A percentile compares a stretch with the other conserved stretches of the same genome.
These are phyloP conservation scores for Sphaceloma murrayae DNA, from an alignment of 2,329 filamentous ascomycete species.

Conservation along the genomic window DNA sequence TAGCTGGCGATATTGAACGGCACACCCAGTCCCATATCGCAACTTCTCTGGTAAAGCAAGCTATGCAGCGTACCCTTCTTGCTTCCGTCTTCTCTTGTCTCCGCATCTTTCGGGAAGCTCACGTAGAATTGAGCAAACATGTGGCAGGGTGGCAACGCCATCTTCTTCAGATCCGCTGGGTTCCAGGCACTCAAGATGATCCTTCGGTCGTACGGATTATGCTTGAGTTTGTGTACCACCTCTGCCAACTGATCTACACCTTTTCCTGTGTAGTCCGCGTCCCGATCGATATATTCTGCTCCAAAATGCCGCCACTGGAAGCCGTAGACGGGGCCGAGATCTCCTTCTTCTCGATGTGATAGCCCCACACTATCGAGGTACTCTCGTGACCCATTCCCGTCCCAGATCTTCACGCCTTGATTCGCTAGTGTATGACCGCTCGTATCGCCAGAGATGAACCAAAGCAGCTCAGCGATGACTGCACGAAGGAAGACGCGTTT, in stretches of 20 bases:
- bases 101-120: slow-evolving; percentile 49
- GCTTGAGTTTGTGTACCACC: slow-evolving; percentile 75
- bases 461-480: slow-evolving; percentile 84
- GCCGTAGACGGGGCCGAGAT: slow-evolving; percentile 91
- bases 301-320: slow-evolving; percentile 99
- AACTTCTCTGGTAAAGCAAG: slow-evolving; percentile 84
- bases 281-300: slow-evolving; percentile 70
- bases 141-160: slow-evolving; percentile 90
- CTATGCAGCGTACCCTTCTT: slow-evolving; percentile 67
- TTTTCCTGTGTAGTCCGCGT: slow-evolving; percentile 73
- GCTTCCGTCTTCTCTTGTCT: slow-evolving; percentile 24
- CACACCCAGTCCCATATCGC: slow-evolving; percentile 94
- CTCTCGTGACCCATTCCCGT: slow-evolving; percentile 85
- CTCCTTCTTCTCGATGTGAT: slow-evolving; percentile 70
- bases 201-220: slow-evolving; percentile 76
- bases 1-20: slow-evolving; percentile 98
- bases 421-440: slow-evolving; percentile 66
- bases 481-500: slow-evolving; percentile 92
- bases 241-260: slow-evolving; percentile 90
- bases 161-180: slow-evolving; percentile 69
- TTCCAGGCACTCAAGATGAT: slow-evolving; percentile 96
- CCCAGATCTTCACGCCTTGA: slow-evolving; percentile 92
- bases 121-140: slow-evolving; percentile 98
- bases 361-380: slow-evolving; percentile 83
- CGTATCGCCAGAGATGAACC: slow-evolving; percentile 84